Evolutionary conservation across 164 flowering plant genomes (phyloP).

Genomic region (Nelumbo lutea): DNA sequence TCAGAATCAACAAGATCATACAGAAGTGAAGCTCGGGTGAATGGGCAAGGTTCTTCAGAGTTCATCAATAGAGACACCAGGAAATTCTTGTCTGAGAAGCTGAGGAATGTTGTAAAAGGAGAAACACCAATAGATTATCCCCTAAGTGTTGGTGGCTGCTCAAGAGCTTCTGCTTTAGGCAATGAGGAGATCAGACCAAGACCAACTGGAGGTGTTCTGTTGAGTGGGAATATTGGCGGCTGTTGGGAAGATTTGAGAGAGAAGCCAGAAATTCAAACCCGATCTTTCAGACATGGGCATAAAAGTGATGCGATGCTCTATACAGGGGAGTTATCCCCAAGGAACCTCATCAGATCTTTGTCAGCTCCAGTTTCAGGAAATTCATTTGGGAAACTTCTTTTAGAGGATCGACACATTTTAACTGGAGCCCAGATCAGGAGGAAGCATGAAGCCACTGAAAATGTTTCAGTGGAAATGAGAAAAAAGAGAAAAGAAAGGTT

Average conservation of each 20-base stretch:
- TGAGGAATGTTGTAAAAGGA: conserved; percentile 54
- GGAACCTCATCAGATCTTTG: conserved; percentile 76
- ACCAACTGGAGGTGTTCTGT: conserved; percentile 19
- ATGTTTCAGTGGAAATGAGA: conserved; percentile 32
- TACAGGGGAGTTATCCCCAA: conserved; percentile 56
- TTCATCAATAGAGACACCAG: conserved; percentile 61
- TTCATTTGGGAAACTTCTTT: conserved; percentile 90
- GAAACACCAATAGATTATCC: conserved; percentile 29
- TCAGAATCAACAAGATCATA: conserved; percentile 82
- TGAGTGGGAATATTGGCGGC: conserved; percentile 16
- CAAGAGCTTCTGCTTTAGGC: conserved; percentile 29
- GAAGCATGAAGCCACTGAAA: conserved; percentile 66
- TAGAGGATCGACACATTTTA: conserved; percentile 75
- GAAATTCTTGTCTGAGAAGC: conserved; percentile 64
- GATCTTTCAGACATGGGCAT: conserved; percentile 60
- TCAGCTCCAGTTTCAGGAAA: conserved; percentile 94
- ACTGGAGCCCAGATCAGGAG: conserved; percentile 86
- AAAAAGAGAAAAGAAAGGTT: conserved; percentile 59
- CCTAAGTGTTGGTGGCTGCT: conserved; percentile 22
- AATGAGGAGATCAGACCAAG: conserved; percentile 22
- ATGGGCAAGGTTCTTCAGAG: conserved; percentile 60
- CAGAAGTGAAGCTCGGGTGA: conserved; percentile 53
- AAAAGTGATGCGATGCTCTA: conserved; percentile 26
- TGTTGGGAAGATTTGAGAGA: conserved; percentile 31
- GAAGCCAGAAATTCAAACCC: conserved; percentile 37